phyloP scores from a whole-genome alignment of 1,139 yeast species.

The Hansenula lynferdii region DNA sequence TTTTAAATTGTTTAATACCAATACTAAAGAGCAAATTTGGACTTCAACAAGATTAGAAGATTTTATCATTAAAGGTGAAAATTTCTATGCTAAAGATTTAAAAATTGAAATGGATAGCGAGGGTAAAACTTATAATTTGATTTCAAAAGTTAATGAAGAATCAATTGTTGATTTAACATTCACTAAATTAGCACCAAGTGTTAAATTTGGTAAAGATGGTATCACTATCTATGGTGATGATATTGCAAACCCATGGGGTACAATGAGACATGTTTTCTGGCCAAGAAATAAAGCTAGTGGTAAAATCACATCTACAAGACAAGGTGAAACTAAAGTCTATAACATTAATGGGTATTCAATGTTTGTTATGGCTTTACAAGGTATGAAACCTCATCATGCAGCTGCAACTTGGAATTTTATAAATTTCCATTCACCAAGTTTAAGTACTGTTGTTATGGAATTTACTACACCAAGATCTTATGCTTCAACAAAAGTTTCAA shows the following conservation, averaged over 20 bases:
- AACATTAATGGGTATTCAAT: constrained; percentile 57
- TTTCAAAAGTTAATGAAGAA: constrained; percentile 62
- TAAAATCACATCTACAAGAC: constrained; percentile 34
- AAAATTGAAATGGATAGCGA: constrained; percentile 59
- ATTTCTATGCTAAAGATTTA: constrained; percentile 72
- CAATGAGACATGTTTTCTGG: constrained; percentile 96
- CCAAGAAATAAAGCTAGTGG: constrained; percentile 79
- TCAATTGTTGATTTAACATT: constrained; percentile 69
- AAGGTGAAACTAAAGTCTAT: constrained; percentile 20
- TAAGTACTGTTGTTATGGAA: constrained; percentile 86
- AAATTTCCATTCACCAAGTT: constrained; percentile 75
- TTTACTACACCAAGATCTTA: constrained; percentile 92
- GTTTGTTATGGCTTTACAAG: constrained; percentile 98
- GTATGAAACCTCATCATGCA: constrained; percentile 99
- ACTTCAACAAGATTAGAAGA: constrained; percentile 86
- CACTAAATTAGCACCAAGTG: constrained; percentile 66
- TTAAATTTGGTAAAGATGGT: constrained; percentile 89
- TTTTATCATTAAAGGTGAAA: constrained; percentile 70
- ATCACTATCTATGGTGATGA: constrained; percentile 82
- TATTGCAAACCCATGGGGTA: constrained; percentile 85
- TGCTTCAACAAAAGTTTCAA: constrained; percentile 73
- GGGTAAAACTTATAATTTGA: constrained; percentile 49
- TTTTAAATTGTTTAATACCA: constrained; percentile 59
- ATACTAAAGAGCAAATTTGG: constrained; percentile 48
- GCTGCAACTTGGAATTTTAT: constrained; percentile 96